phyloP scores from a whole-genome alignment of 768 basidiomycete species.

The Lactifluus volemus region DNA sequence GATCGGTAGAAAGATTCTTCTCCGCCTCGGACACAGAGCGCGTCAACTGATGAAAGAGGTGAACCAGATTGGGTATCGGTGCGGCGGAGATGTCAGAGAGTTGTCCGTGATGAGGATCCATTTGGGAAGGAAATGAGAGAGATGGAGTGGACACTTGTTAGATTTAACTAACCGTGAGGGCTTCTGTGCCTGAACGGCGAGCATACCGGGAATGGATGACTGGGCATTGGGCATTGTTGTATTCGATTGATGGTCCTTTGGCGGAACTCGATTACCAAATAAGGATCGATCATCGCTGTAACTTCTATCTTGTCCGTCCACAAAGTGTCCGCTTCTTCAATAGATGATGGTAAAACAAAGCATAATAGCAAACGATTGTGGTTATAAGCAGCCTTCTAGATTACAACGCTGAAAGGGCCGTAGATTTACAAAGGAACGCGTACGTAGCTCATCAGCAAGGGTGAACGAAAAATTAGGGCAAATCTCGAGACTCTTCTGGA shows the following conservation, averaged over 20 bases:
- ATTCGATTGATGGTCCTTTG: too few species aligned
- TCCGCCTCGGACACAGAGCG: neutral
- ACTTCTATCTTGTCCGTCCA: neutral
- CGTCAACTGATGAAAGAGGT: neutral
- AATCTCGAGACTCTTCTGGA: neutral
- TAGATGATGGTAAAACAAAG: neutral
- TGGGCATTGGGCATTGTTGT: too few species aligned
- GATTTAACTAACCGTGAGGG: too few species aligned
- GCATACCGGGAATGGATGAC: too few species aligned
- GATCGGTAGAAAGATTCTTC: neutral
- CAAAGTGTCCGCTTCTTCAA: neutral
- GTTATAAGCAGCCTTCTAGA: constrained; percentile 5
- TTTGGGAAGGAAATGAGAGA: neutral
- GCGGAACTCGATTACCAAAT: too few species aligned
- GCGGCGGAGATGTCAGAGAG: neutral
- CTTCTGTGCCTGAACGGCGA: too few species aligned
- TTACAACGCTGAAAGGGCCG: constrained; percentile 6
- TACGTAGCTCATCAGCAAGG: neutral
- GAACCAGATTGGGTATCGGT: neutral
- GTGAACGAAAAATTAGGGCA: neutral
- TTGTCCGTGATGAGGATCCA: constrained; percentile 5
- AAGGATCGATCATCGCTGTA: too few species aligned
- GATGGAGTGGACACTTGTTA: too few species aligned
- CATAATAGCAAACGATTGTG: neutral
- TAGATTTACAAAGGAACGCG: neutral